Evolutionary conservation across 495 filamentous ascomycete genomes (phyloP), one percentile per base, ranked within the genome.

Genomic region (Aspergillus bridgeri): DNA sequence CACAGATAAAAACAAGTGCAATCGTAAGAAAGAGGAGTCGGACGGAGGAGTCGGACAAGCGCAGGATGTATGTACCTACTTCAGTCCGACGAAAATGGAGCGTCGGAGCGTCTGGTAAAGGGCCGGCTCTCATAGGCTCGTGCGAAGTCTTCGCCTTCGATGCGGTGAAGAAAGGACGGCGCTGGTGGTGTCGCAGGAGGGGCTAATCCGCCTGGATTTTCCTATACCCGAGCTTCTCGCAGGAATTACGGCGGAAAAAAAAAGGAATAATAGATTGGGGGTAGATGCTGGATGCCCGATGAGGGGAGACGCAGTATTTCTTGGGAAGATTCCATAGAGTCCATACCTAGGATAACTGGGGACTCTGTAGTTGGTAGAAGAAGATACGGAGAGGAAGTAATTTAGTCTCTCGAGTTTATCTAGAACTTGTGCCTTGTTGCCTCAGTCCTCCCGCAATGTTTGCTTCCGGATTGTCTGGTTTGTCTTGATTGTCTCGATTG

Each of bases 91-190:
- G 48, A 24, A 48, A 29, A 27, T 54, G 17, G 42, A 56, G 43
- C 20, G 19, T 46, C 19, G 27, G 44, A 21, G 43, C 23, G 48
- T 47, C 44, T 11, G 25, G 18, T 19, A 22, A 11, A 20, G 25
- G n/a, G 51, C n/a, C 18, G 53, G 25, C 18, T 59, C 49, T 53
- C 50, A 65, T 69, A 60, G 62, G 64, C 56, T 59, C 21, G 52
- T 22, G 45, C 58, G 22, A 48, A 47, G 60, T 57, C 60, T 50
- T 65, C 46, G 62, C 67, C 67, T 65, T 65, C 59, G 67, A 67
- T 69, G 67, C 64, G 67, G 67, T 69, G 67, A 65, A 62, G 64
- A 64, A 60, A 50, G 20, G 45, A 45, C 52, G 48, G 33, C 47
- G 47, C 43, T 38, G 25, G 44, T n/a, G n/a, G n/a, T n/a, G n/a